Evolutionary conservation across 139 green algal genomes (phyloP).

Genomic region (Coccomyxa sp.): DNA sequence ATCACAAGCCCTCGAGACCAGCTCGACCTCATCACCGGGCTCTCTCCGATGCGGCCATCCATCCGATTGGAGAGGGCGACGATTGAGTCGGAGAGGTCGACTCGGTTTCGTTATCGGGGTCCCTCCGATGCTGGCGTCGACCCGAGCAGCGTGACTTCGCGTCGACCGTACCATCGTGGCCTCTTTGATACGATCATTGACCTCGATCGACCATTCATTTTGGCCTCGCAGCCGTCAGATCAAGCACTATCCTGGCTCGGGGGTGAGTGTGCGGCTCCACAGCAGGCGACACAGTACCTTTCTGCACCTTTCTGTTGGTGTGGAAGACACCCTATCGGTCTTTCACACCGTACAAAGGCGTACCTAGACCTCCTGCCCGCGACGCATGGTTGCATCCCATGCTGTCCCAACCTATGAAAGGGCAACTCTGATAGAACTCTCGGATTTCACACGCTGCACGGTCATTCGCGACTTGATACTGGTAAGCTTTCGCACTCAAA

Average conservation of each 20-base stretch:
- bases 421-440: not conserved
- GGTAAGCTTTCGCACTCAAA: not conserved
- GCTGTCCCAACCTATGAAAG: not conserved
- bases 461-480: not conserved
- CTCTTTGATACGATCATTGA: not conserved
- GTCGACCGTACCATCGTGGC: not conserved
- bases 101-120: not conserved
- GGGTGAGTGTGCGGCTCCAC: not conserved
- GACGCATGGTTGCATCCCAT: slow-evolving; percentile 1
- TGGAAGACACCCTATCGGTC: not conserved
- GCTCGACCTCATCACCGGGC: not conserved
- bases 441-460: not conserved
- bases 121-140: not conserved
- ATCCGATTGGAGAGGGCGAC: not conserved
- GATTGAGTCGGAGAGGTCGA: too few relatives aligned
- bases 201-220: slow-evolving; percentile 1
- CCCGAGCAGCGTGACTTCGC: not conserved
- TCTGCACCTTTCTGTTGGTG: not conserved
- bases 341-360: not conserved
- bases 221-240: not conserved
- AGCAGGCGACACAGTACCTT: not conserved
- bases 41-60: not conserved
- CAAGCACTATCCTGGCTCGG: not conserved
- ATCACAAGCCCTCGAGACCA: not conserved
- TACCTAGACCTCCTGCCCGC: not conserved